Percentiles rank a stretch among this genome's conserved stretches.
These are phyloP conservation scores for Bidens hawaiensis DNA, from an alignment of 140 eudicot genomes.

Conservation along the genomic window DNA sequence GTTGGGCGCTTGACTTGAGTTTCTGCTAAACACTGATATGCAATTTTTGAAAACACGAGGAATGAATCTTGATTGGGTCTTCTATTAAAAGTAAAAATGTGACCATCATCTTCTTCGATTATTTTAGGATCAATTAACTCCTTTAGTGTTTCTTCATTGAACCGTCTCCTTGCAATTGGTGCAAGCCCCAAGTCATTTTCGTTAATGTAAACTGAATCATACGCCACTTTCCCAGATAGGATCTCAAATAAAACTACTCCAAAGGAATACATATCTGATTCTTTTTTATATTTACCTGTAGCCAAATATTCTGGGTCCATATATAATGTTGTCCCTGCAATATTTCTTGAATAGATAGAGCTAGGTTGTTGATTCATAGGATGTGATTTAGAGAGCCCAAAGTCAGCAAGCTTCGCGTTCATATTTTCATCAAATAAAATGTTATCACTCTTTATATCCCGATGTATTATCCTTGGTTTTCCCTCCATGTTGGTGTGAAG, in stretches of 20 bases:
- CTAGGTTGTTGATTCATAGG: neutral
- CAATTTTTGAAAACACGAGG: neutral
- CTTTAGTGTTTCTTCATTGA: slow-evolving; percentile 6
- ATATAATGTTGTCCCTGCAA: slow-evolving; percentile 4
- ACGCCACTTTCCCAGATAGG: slow-evolving; percentile 9
- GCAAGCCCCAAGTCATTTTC: slow-evolving; percentile 13
- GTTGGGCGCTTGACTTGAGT: slow-evolving; percentile 12
- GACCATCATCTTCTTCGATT: slow-evolving; percentile 4
- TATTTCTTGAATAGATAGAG: neutral
- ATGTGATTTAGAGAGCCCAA: slow-evolving; percentile 13
- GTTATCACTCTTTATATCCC: slow-evolving; percentile 12
- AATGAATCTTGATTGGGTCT: slow-evolving; percentile 19
- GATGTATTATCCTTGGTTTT: slow-evolving; percentile 12
- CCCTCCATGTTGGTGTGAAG: slow-evolving; percentile 12
- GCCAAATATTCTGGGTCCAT: slow-evolving; percentile 10
- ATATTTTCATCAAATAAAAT: slow-evolving; percentile 14
- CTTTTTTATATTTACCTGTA: slow-evolving; percentile 11
- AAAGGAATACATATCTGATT: slow-evolving; percentile 10
- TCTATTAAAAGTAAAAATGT: neutral
- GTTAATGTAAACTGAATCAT: neutral
- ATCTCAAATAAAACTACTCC: slow-evolving; percentile 18
- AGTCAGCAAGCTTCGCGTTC: slow-evolving; percentile 5
- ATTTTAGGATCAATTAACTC: slow-evolving; percentile 4
- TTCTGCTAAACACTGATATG: slow-evolving; percentile 11
- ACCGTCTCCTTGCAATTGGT: slow-evolving; percentile 5